Percentiles rank a stretch among this genome's conserved stretches.
These are phyloP conservation scores for Epichloe uncinata DNA, from an alignment of 2,329 filamentous ascomycete genomes.

Conservation along the genomic window DNA sequence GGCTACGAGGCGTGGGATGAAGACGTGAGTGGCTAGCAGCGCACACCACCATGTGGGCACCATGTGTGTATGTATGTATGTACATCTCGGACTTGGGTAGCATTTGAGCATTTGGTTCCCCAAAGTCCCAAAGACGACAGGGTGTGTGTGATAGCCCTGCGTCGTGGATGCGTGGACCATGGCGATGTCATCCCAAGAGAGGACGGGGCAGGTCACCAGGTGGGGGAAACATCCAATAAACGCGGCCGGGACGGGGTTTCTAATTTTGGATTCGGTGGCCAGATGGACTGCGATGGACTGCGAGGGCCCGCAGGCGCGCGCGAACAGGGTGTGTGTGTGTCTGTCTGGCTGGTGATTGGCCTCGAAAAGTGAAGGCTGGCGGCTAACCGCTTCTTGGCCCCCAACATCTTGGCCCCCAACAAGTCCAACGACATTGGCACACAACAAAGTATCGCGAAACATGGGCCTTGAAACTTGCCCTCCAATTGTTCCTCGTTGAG, in stretches of 20 bases:
- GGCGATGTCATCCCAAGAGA: neutral
- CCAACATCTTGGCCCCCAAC: conserved; percentile 9
- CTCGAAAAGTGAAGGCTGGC: conserved; percentile 7
- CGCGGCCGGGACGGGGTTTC: conserved; percentile 8
- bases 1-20: conserved; percentile 14
- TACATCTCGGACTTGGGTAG: conserved; percentile 4
- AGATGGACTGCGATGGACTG: conserved; percentile 9
- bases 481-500: no score
- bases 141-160: conserved; percentile 1
- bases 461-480: neutral
- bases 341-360: conserved; percentile 8
- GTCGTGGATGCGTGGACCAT: neutral
- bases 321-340: conserved; percentile 16
- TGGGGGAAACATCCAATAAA: conserved; percentile 20
- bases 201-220: neutral
- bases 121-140: neutral
- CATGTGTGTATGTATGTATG: neutral
- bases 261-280: conserved; percentile 22
- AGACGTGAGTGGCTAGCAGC: conserved; percentile 14
- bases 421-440: neutral
- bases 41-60: conserved; percentile 7
- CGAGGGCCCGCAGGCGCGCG: conserved; percentile 24
- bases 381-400: conserved; percentile 14
- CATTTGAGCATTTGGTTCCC: neutral
- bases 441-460: neutral